Conservation (phyloP, 108 stramenopile genomes). For the Nannochloropsis oceanica region DNA sequence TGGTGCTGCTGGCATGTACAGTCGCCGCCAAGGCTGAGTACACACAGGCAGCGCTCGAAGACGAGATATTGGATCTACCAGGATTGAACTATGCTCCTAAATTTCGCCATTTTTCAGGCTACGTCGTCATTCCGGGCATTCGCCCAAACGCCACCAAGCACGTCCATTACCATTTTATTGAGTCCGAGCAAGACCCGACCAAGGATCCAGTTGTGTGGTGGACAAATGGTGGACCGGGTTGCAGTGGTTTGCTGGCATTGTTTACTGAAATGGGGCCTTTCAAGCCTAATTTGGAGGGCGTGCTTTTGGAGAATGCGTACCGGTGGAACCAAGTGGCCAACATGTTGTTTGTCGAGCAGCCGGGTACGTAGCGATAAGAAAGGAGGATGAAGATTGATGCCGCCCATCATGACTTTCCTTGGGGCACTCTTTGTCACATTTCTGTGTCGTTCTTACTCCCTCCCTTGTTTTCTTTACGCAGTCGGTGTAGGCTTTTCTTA, state of each 20-base stretch:
- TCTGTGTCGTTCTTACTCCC: background rate
- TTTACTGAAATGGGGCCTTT: conserved; percentile 18
- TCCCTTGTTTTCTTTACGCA: background rate
- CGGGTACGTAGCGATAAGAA: background rate
- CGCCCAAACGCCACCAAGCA: background rate
- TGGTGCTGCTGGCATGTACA: too few species aligned
- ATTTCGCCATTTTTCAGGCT: background rate
- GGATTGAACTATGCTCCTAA: background rate
- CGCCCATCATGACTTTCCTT: too few species aligned
- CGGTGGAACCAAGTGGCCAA: conserved; percentile 12
- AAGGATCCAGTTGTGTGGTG: conserved; percentile 4
- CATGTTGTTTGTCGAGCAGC: conserved; percentile 11
- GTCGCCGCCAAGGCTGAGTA: background rate
- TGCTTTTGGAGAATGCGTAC: conserved; percentile 5
- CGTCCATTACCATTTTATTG: conserved; percentile 6
- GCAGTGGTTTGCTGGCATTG: conserved; percentile 17
- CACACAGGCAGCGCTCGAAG: background rate
- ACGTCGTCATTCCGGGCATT: background rate
- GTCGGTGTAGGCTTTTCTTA: conserved; percentile 22
- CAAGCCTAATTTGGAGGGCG: background rate
- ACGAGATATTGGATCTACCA: background rate
- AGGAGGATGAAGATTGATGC: too few species aligned
- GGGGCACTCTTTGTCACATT: too few species aligned
- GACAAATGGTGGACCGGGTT: conserved; percentile 26
- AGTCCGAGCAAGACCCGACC: background rate